Percentiles rank a stretch among this genome's conserved stretches.
phyloP scores from a whole-genome alignment of 139 green algal species.

The Chlorella ohadii region DNA sequence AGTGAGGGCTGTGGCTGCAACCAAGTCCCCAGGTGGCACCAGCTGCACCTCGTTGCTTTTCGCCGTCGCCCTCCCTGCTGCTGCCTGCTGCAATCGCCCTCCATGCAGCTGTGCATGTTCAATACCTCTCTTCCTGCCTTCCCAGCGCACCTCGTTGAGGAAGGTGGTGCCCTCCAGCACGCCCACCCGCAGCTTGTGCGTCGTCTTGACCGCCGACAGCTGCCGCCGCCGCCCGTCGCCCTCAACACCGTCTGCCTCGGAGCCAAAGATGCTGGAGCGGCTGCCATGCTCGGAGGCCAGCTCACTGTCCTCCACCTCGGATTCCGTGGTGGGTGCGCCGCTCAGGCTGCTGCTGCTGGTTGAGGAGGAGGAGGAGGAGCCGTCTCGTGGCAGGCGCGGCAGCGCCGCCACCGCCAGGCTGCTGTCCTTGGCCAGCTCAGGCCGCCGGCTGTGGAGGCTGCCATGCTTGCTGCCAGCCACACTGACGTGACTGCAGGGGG shows the following conservation, averaged over 20 bases:
- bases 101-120: neutral
- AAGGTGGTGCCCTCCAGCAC: slow-evolving; percentile 45
- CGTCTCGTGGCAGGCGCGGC: neutral
- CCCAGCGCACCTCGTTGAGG: slow-evolving; percentile 17
- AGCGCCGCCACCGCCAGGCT: slow-evolving; percentile 13
- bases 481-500: neutral
- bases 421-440: neutral
- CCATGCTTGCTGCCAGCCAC: neutral
- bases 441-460: neutral
- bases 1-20: too few species aligned
- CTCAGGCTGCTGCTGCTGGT: too few species aligned
- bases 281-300: neutral
- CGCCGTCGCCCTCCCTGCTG: too few species aligned
- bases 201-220: slow-evolving; percentile 27
- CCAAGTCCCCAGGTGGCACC: too few species aligned
- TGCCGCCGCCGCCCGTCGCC: neutral
- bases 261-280: too few species aligned
- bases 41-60: too few species aligned
- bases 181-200: slow-evolving; percentile 40
- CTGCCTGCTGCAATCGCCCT: neutral
- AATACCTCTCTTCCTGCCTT: neutral
- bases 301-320: too few species aligned
- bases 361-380: neutral
- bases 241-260: too few species aligned
- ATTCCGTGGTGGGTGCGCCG: too few species aligned